Percentiles rank a stretch among this genome's conserved stretches.
Evolutionary conservation across 345 rosid genomes (phyloP).

Genomic region (Anastatica hierochuntica): DNA sequence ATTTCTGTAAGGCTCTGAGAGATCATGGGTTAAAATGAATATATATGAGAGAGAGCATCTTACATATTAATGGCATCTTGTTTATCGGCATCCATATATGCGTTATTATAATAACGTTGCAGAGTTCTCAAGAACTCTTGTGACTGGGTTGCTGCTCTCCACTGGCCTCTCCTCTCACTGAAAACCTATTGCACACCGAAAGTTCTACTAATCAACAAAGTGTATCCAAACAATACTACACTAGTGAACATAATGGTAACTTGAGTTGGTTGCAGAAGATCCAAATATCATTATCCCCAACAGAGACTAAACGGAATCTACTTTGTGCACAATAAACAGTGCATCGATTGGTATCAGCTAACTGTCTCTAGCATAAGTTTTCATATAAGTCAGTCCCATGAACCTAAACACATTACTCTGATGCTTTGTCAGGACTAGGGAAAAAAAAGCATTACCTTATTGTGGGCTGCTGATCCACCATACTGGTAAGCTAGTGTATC

Average conservation of each 20-base stretch:
- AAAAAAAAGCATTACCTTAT: slow-evolving; percentile 55
- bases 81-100: slow-evolving; percentile 90
- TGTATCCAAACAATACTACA: slow-evolving; percentile 1
- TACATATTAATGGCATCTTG: slow-evolving; percentile 94
- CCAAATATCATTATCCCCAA: background rate
- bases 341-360: too few relatives aligned
- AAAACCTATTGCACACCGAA: slow-evolving; percentile 55
- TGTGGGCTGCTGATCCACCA: slow-evolving; percentile 97
- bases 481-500: slow-evolving; percentile 90
- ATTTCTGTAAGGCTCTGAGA: background rate
- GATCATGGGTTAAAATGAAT: slow-evolving; percentile 8
- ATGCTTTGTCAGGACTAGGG: background rate
- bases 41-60: slow-evolving; percentile 20
- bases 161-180: slow-evolving; percentile 88
- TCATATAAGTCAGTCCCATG: too few relatives aligned
- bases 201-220: slow-evolving; percentile 9
- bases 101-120: slow-evolving; percentile 90
- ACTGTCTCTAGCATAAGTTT: too few relatives aligned
- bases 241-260: slow-evolving; percentile 7
- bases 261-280: background rate
- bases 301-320: too few relatives aligned
- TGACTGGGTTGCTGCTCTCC: slow-evolving; percentile 98
- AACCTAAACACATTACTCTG: background rate
- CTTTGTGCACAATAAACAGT: too few relatives aligned
- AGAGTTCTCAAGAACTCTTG: slow-evolving; percentile 97